Evolutionary conservation across 192 early-diverging fungal genomes (phyloP).

Genomic region (Backusella sp.): DNA sequence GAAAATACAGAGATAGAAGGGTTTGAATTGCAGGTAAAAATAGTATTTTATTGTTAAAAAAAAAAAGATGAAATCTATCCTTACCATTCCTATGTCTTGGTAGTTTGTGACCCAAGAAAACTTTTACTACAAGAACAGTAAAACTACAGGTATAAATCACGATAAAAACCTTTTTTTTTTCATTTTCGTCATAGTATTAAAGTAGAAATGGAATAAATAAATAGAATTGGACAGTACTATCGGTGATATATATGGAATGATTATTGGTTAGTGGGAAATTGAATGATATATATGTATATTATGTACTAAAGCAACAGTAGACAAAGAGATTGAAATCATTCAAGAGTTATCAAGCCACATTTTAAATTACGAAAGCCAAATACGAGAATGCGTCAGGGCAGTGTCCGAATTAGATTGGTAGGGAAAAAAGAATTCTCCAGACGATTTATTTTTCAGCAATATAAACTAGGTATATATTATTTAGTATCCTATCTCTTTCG

Average conservation of each 20-base stretch:
- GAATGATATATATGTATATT: background rate
- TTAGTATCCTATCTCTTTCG: conserved; percentile 63
- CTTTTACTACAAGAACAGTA: conserved; percentile 70
- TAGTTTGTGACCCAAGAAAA: conserved; percentile 67
- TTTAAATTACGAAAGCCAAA: conserved; percentile 34
- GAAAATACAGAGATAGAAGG: conserved; percentile 50
- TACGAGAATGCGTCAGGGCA: conserved; percentile 39
- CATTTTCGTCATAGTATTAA: background rate
- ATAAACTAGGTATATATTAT: background rate
- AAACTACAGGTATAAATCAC: conserved; percentile 42
- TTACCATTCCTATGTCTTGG: background rate
- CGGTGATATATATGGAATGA: conserved; percentile 84
- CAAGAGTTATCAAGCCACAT: conserved; percentile 67
- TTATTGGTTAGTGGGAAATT: conserved; percentile 54
- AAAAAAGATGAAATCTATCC: background rate
- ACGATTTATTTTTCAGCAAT: background rate
- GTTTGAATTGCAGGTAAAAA: conserved; percentile 54
- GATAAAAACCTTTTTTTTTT: background rate
- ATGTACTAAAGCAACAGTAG: conserved; percentile 33
- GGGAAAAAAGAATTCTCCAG: background rate
- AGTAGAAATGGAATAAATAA: background rate
- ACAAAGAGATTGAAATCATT: conserved; percentile 82
- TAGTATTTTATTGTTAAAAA: background rate
- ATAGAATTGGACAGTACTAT: conserved; percentile 74
- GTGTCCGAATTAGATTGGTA: conserved; percentile 76